Percentiles rank a stretch among this genome's conserved stretches.
These are phyloP conservation scores for Skeletonema grethae DNA, from an alignment of 108 stramenopile genomes.

Conservation along the genomic window DNA sequence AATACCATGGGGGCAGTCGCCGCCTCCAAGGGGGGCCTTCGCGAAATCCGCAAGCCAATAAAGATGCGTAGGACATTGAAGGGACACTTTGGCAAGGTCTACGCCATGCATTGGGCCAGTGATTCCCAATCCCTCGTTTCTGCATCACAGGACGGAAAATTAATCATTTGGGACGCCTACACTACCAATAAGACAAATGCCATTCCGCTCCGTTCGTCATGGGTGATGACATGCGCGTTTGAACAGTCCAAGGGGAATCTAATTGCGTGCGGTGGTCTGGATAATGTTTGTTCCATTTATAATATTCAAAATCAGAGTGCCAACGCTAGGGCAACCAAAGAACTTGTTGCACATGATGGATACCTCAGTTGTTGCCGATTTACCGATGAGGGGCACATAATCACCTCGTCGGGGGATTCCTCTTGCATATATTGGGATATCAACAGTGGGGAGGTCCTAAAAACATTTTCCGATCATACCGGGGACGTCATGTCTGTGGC, in stretches of 20 bases:
- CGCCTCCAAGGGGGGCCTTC: constrained; percentile 35
- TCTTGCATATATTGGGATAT: constrained; percentile 98
- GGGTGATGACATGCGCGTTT: constrained; percentile 99
- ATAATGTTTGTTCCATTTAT: constrained; percentile 99
- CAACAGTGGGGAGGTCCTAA: constrained; percentile 70
- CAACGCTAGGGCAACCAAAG: constrained; percentile 70
- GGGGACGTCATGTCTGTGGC: constrained; percentile 94
- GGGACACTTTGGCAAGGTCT: constrained; percentile 98
- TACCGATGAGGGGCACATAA: constrained; percentile 77
- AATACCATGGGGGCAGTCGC: constrained; percentile 39
- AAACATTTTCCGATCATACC: constrained; percentile 92
- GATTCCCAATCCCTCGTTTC: constrained; percentile 83
- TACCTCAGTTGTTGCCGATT: constrained; percentile 98
- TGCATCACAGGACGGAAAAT: constrained; percentile 98
- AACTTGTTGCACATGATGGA: constrained; percentile 98
- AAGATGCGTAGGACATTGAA: constrained; percentile 82
- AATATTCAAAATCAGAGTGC: constrained; percentile 62
- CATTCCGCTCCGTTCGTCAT: constrained; percentile 92
- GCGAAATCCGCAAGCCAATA: constrained; percentile 66
- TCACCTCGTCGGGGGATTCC: constrained; percentile 96
- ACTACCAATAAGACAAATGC: constrained; percentile 88
- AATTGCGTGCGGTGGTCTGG: constrained; percentile 98
- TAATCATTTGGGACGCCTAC: constrained; percentile 97
- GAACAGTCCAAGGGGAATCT: constrained; percentile 91
- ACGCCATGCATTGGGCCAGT: constrained; percentile 95